Conservation (phyloP, 805 yeast genomes). For the Ogataea populi-albae region DNA sequence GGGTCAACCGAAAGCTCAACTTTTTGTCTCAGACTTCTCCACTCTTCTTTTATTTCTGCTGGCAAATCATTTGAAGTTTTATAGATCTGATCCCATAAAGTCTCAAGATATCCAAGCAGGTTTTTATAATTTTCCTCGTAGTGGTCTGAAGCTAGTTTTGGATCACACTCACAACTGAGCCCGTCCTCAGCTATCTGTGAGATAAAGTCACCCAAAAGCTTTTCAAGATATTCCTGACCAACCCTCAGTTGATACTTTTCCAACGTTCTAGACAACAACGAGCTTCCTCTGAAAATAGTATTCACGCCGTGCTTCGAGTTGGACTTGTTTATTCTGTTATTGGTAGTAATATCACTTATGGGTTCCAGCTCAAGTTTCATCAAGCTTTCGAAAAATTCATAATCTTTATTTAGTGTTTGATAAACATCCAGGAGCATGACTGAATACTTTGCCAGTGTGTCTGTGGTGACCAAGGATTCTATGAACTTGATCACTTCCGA, state of each 20-base stretch:
- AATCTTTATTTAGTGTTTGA: conserved; percentile 65
- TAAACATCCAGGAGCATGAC: conserved; percentile 67
- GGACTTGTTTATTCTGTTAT: conserved; percentile 37
- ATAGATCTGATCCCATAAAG: conserved; percentile 65
- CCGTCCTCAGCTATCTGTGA: conserved; percentile 46
- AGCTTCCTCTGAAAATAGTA: conserved; percentile 79
- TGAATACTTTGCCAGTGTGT: conserved; percentile 52
- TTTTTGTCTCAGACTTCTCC: conserved; percentile 59
- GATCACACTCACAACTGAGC: conserved; percentile 78
- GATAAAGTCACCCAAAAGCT: conserved; percentile 69
- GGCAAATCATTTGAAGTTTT: conserved; percentile 76
- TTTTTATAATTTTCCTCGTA: conserved; percentile 38
- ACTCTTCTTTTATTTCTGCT: conserved; percentile 55
- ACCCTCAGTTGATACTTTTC: conserved; percentile 73
- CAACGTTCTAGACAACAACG: conserved; percentile 75
- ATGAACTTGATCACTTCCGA: conserved; percentile 50
- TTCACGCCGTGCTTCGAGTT: conserved; percentile 46
- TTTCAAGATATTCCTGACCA: conserved; percentile 76
- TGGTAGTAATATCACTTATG: conserved; percentile 44
- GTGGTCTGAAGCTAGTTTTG: conserved; percentile 41
- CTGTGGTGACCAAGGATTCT: conserved; percentile 29
- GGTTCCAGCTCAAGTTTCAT: conserved; percentile 63
- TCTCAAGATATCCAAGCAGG: conserved; percentile 41
- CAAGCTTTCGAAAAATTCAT: conserved; percentile 68
- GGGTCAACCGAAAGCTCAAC: conserved; percentile 63